Evolutionary conservation across 2,329 filamentous ascomycete species (phyloP), one percentile per base, ranked within the genome.

Genomic region (Tolypocladium pustulatum): DNA sequence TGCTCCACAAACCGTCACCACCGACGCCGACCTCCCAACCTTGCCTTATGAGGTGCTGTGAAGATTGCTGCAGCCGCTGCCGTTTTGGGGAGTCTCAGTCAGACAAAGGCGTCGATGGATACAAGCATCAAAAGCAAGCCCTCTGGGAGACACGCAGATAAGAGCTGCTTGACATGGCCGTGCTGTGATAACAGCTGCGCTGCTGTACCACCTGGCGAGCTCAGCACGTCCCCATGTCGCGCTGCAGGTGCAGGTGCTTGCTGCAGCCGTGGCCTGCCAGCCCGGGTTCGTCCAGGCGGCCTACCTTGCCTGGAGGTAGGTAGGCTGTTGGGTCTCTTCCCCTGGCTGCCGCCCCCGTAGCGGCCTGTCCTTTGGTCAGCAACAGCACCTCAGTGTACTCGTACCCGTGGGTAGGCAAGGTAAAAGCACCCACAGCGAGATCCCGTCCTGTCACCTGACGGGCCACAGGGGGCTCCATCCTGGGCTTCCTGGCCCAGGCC

Each of bases 381-480:
- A 57, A 57, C 25, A 34, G 20, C 22, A 51, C 40, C 56, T 46
- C 52, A 40, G 37, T 27, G 37, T 38, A 52, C 20, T 25, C n/a
- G n/a, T n/a, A 34, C 9, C 32, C 32, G 32, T 34, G 32, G 9
- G 32, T 34, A 34, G 9, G 9, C 4, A 9, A 5, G 5, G 32
- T 34, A 34, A 9, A 9, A 32, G 53, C 55, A 38, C 58, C 58
- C 52, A 58, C 46, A 20, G 36, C 46, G 43, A 60, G 53, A 56
- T 54, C 46, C 57, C 46, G 37, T 30, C 59, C 57, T 58, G 54
- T 62, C 59, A 62, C 59, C 57, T 62, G 59, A 62, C 58, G 38
- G n/a, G 51, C 37, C 20, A 49, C 51, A 55, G 41, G 55, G 54
- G 55, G 15, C 38, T 37, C 34, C 58, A 57, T 54, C 56, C 25